Base-by-base conservation (phyloP, 164 flowering plant genomes). In the Akebia trifoliata region DNA sequence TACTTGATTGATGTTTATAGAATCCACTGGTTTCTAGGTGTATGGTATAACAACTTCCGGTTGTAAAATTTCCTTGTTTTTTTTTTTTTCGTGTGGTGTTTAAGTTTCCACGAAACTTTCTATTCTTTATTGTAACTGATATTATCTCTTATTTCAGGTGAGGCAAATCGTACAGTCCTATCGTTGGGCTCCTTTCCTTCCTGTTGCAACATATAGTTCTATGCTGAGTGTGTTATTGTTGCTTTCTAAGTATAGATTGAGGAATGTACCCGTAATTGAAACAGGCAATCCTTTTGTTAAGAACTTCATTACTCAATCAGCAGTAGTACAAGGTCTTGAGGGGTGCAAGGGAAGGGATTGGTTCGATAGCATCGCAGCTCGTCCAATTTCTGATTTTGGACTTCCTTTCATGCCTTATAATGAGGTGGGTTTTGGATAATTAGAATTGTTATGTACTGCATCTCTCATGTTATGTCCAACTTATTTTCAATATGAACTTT, bases 231-330 rank as follows among this genome's bases (percentile, higher is more conserved):
- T 89, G 40, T 32, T 93, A 45, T 54, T 93, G 68, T 72, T 93
- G 48, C 87, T 93, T 2, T 89, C 97, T 29, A 89, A 89, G 57
- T 89, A 93, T 40, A 73, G 94, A 70, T 67, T 82, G 71, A 76
- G 94, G 65, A 93, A 79, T 65, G 94, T 93, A 21, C 98, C 98
- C 2, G 83, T 89, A 21, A 74, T 93, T 17, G 83, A 93, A 68
- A 63, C 69, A 9, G 95, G 90, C 2, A 48, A 65, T 15, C 82
- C 97, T 18, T 58, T 56, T n/a, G 66, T 89, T 17, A 80, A 70
- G 69, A 92, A 89, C 66, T 87, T 74, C 75, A 87, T 92, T 38
- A 92, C 98, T 58, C 98, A 93, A 62, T 85, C 92, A 10, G 97
- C 95, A 54, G 79, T 89, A 6, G 66, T 89, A 18, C 80, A 81